Evolutionary conservation across 2,329 filamentous ascomycete genomes (phyloP).

Genomic region (Arthrobotrys conoides): DNA sequence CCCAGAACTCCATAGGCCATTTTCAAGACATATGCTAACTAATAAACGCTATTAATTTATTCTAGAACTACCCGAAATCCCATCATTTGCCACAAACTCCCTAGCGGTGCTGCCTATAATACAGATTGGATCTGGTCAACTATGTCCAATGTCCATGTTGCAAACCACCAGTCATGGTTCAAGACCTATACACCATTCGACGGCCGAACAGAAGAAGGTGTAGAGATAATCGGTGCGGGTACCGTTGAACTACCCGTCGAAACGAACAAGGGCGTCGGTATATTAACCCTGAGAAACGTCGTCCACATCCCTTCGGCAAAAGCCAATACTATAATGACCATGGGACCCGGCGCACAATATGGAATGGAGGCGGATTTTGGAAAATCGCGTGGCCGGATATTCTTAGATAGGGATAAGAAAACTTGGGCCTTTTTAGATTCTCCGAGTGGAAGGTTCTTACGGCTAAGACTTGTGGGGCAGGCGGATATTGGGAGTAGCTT

Average conservation of each 20-base stretch:
- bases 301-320: constrained; percentile 8
- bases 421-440: constrained; percentile 13
- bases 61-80: constrained; percentile 19
- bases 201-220: constrained; percentile 5
- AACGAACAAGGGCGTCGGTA: constrained; percentile 33
- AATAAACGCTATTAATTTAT: neutral
- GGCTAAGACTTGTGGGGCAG: constrained; percentile 17
- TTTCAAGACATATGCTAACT: neutral
- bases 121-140: constrained; percentile 49
- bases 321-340: constrained; percentile 27
- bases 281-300: constrained; percentile 38
- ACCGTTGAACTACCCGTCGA: constrained; percentile 46
- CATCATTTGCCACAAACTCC: constrained; percentile 33
- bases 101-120: constrained; percentile 24
- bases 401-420: constrained; percentile 8
- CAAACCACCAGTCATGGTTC: constrained; percentile 46
- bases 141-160: constrained; percentile 40
- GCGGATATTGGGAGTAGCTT: constrained; percentile 4
- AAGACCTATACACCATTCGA: constrained; percentile 36
- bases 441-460: constrained; percentile 19
- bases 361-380: constrained; percentile 16
- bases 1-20: neutral
- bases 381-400: constrained; percentile 16
- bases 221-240: constrained; percentile 30
- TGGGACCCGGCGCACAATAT: constrained; percentile 17